phyloP scores from a whole-genome alignment of 495 filamentous ascomycete genomes.

The Aspergillus cavernicola region DNA sequence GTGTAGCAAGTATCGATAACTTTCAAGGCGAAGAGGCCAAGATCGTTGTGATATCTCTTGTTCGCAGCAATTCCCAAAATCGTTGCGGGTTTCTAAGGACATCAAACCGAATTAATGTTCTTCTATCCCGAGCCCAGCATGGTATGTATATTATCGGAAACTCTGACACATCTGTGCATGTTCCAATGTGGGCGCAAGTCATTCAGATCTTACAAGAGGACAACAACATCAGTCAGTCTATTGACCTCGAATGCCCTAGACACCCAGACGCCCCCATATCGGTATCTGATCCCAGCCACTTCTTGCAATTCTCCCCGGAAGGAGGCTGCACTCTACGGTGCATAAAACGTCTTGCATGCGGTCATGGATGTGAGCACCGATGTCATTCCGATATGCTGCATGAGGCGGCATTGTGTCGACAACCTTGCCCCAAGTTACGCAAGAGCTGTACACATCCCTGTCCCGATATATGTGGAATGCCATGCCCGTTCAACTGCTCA shows the following conservation, averaged over 20 bases:
- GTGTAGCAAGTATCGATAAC: conserved; percentile 76
- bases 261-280: conserved; percentile 58
- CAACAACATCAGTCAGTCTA: conserved; percentile 47
- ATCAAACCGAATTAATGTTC: conserved; percentile 76
- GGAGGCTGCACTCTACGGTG: conserved; percentile 66
- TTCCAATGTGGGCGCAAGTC: conserved; percentile 70
- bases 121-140: conserved; percentile 67
- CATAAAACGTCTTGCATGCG: conserved; percentile 57
- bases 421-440: conserved; percentile 55
- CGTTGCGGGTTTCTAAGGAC: conserved; percentile 70
- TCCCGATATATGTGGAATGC: conserved; percentile 58
- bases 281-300: conserved; percentile 59
- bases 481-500: conserved; percentile 50
- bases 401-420: conserved; percentile 58
- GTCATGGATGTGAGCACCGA: conserved; percentile 63
- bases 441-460: conserved; percentile 61
- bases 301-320: conserved; percentile 59
- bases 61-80: conserved; percentile 62
- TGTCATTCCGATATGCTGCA: conserved; percentile 71
- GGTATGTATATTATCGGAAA: conserved; percentile 88
- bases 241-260: conserved; percentile 63
- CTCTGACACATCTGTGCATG: conserved; percentile 45
- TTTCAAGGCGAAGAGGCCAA: conserved; percentile 84
- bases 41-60: conserved; percentile 71
- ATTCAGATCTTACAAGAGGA: conserved; percentile 47